phyloP scores from a whole-genome alignment of 805 yeast genomes.

The Yamadazyma laniorum region DNA sequence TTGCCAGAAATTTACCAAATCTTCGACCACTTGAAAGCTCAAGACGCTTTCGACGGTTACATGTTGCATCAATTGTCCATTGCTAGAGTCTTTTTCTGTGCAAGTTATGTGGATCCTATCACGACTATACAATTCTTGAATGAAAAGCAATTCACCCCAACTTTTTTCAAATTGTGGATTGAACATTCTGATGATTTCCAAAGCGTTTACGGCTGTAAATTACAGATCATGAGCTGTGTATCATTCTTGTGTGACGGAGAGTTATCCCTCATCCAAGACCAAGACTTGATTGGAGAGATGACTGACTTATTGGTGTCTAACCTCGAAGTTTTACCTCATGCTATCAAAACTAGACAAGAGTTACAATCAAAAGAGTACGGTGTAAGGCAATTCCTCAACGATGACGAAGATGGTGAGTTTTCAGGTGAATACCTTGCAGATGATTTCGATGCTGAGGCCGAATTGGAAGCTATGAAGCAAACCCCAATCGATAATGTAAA shows the following conservation, averaged over 20 bases:
- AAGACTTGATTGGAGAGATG: slow-evolving; percentile 34
- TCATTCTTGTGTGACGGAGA: slow-evolving; percentile 35
- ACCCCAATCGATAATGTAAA: slow-evolving; percentile 78
- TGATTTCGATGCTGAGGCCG: slow-evolving; percentile 59
- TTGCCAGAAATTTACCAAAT: slow-evolving; percentile 36
- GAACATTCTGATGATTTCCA: slow-evolving; percentile 45
- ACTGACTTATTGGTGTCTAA: slow-evolving; percentile 40
- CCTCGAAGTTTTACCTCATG: slow-evolving; percentile 47
- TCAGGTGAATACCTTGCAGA: slow-evolving; percentile 30
- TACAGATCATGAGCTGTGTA: slow-evolving; percentile 48
- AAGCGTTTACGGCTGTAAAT: slow-evolving; percentile 55
- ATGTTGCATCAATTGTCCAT: slow-evolving; percentile 44
- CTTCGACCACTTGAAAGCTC: slow-evolving; percentile 32
- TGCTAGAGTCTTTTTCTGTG: slow-evolving; percentile 42
- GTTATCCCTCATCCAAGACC: slow-evolving; percentile 27
- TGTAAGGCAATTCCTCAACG: slow-evolving; percentile 24
- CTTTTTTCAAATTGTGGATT: slow-evolving; percentile 49
- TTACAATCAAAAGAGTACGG: slow-evolving; percentile 41
- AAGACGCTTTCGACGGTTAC: slow-evolving; percentile 43
- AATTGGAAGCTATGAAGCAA: slow-evolving; percentile 78
- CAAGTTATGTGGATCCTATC: slow-evolving; percentile 38
- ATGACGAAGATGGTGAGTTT: slow-evolving; percentile 30
- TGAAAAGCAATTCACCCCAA: slow-evolving; percentile 35
- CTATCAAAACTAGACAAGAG: slow-evolving; percentile 47
- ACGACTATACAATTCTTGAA: slow-evolving; percentile 35